Conservation (phyloP, 495 filamentous ascomycete genomes). For the Cercophora samala region DNA sequence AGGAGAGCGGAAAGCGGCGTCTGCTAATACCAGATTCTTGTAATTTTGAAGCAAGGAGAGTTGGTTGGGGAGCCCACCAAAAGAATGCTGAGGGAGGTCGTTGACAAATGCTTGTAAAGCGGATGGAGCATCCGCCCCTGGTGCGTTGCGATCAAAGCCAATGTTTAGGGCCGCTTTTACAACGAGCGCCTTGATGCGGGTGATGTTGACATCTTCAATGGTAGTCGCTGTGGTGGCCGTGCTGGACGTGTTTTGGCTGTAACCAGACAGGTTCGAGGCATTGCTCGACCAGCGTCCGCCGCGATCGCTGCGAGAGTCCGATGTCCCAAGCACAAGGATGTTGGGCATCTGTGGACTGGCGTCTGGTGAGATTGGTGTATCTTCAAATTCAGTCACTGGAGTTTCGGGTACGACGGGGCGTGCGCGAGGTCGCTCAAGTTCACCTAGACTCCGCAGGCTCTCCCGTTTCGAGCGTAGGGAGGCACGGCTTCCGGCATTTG, state of each 20-base stretch:
- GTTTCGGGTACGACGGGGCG: conserved; percentile 65
- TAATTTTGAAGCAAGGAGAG: conserved; percentile 68
- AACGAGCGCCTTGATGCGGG: conserved; percentile 68
- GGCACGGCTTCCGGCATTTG: conserved; percentile 40
- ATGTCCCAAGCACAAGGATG: conserved; percentile 78
- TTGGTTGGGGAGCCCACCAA: conserved; percentile 69
- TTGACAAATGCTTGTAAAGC: conserved; percentile 70
- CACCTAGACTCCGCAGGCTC: conserved; percentile 40
- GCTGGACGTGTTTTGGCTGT: conserved; percentile 72
- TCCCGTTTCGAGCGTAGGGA: conserved; percentile 46
- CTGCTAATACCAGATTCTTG: conserved; percentile 67
- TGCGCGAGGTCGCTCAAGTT: conserved; percentile 31
- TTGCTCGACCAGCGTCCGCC: conserved; percentile 69
- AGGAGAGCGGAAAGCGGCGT: conserved; percentile 60
- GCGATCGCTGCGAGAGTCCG: conserved; percentile 38
- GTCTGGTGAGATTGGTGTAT: conserved; percentile 75
- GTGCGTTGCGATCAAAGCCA: conserved; percentile 59
- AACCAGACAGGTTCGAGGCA: conserved; percentile 68
- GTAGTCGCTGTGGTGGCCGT: conserved; percentile 66
- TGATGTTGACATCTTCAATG: conserved; percentile 68
- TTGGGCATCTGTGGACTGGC: conserved; percentile 71
- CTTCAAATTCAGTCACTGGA: conserved; percentile 89
- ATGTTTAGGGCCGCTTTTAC: conserved; percentile 78
- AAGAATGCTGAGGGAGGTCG: conserved; percentile 69
- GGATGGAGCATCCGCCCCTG: conserved; percentile 33